Base-by-base conservation (phyloP, 768 basidiomycete genomes). In the Trametes punicea region DNA sequence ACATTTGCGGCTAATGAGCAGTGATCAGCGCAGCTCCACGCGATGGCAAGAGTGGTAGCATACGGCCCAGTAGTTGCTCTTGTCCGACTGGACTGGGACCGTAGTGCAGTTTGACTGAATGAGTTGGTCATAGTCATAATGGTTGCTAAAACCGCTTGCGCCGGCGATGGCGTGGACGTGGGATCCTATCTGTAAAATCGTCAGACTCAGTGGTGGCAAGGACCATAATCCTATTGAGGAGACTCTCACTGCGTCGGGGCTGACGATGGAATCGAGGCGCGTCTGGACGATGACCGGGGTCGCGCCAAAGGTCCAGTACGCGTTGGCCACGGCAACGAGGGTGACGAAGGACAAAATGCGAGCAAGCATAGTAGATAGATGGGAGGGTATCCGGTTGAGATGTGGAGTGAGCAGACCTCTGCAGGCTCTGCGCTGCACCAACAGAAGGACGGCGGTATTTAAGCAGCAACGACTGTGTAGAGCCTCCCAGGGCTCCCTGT, bases 41-140 rank as follows among this genome's bases (percentile, higher is more conserved):
- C 8, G 4, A 29, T 9, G 2, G 26, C 23, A 25, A 27, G 33
- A 10, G 10, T 27, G 48, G 40, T 8, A 25, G 53, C 62, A 23
- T 56, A 63, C 64, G 44, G 55, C 55, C 65, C 65, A 66, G 49
- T 66, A 66, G 42, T 60, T 58, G 46, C 62, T 64, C 59, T 57
- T 51, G 56, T 66, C 65, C 2, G 47, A 18, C 40, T 62, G 61
- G 16, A 62, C 53, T n/a, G 61, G 45, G 36, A 58, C 49, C 9
- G 56, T 62, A 15, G 61, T 55, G 45, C 61, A 62, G 34, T 62
- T 56, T 45, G 57, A 58, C 53, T 58, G 41, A 30, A 55, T 31
- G 29, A 55, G 56, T 34, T 53, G 34, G 46, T 55, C 61, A 18
- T 33, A 42, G 42, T 55, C 53, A 36, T 57, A 58, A 38, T 39